phyloP scores from a whole-genome alignment of 177 flowering plant species.

The Telopea speciosissima region DNA sequence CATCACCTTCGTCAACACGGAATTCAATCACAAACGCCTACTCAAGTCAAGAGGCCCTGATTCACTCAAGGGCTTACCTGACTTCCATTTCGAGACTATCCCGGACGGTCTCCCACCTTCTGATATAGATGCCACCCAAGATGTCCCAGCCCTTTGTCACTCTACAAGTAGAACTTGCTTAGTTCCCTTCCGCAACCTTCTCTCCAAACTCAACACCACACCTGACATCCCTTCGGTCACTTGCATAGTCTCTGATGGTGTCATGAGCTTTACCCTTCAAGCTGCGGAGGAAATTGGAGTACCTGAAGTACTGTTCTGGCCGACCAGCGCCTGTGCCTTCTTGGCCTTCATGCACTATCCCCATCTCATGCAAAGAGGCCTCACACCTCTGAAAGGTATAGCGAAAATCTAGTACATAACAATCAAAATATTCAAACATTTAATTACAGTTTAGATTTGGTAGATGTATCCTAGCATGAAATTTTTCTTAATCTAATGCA shows the following conservation, averaged over 20 bases:
- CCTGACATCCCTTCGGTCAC: constrained; percentile 22
- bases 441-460: too few species aligned
- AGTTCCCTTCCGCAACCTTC: constrained; percentile 24
- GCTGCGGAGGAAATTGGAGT: constrained; percentile 29
- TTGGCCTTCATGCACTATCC: constrained; percentile 25
- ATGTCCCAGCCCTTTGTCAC: constrained; percentile 20
- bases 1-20: constrained; percentile 40
- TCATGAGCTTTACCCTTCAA: constrained; percentile 30
- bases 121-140: constrained; percentile 24
- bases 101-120: constrained; percentile 35
- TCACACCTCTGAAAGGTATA: constrained; percentile 35
- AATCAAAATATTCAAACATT: too few species aligned
- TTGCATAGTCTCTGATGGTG: constrained; percentile 34
- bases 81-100: constrained; percentile 35
- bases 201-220: constrained; percentile 21
- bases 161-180: constrained; percentile 23
- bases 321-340: constrained; percentile 38
- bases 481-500: too few species aligned
- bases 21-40: constrained; percentile 34
- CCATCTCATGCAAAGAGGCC: constrained; percentile 26
- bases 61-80: constrained; percentile 16
- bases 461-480: too few species aligned
- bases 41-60: constrained; percentile 27
- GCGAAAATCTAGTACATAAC: too few species aligned
- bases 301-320: constrained; percentile 30